Evolutionary conservation across 768 basidiomycete species (phyloP).

Genomic region (Boletus pseudo-olivaceus): DNA sequence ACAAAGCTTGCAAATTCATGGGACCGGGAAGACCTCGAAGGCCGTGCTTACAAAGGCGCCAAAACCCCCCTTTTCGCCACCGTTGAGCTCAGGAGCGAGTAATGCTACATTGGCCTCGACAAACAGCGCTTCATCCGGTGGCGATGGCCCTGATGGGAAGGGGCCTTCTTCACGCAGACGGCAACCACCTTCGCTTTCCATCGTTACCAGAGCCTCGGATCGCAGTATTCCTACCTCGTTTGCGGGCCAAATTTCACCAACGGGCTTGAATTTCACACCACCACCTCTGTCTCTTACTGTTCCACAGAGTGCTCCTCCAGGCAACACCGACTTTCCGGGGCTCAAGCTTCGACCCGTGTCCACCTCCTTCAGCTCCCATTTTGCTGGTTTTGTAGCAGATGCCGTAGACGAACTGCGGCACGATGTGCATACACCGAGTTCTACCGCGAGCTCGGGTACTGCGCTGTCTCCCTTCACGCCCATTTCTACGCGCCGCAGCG

Average conservation of each 20-base stretch:
- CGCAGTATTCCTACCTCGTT: conserved; percentile 10
- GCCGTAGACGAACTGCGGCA: conserved; percentile 29
- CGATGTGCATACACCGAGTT: conserved; percentile 51
- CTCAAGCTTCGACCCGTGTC: conserved; percentile 75
- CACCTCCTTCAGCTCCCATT: conserved; percentile 68
- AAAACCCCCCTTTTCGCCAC: conserved; percentile 40
- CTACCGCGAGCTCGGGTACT: conserved; percentile 38
- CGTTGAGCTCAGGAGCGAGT: conserved; percentile 23
- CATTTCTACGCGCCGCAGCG: conserved; percentile 31
- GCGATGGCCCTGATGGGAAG: conserved; percentile 20
- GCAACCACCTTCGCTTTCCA: conserved; percentile 29
- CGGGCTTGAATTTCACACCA: conserved; percentile 9
- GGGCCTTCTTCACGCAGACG: conserved; percentile 25
- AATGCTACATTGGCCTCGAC: conserved; percentile 16
- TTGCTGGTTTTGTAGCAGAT: conserved; percentile 43
- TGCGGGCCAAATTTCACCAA: conserved; percentile 11
- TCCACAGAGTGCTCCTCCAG: conserved; percentile 65
- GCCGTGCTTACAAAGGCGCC: conserved; percentile 35
- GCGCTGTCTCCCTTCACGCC: conserved; percentile 49
- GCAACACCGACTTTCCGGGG: conserved; percentile 57
- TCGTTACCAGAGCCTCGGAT: conserved; percentile 25
- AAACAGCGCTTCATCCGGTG: conserved; percentile 1
- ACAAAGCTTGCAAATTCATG: conserved; percentile 20
- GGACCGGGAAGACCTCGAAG: conserved; percentile 29
- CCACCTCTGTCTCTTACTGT: conserved; percentile 15